These are phyloP conservation scores for Xanthoconium separans DNA, from an alignment of 1,284 basidiomycete species.

Conservation along the genomic window DNA sequence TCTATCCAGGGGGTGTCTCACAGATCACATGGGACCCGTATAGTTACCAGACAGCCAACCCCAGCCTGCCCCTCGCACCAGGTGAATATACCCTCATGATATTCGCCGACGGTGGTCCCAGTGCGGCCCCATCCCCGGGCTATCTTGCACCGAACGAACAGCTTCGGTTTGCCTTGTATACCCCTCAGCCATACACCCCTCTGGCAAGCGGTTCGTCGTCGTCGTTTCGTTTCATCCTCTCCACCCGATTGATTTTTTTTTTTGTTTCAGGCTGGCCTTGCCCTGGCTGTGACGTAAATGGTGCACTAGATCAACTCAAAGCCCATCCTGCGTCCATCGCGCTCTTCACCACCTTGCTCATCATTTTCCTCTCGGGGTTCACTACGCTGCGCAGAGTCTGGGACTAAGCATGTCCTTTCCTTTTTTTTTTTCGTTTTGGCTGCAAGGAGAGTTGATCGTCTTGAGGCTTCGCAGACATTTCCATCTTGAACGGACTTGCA, in stretches of 20 bases:
- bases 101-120: slow-evolving; percentile 75
- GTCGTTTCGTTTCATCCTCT: background rate
- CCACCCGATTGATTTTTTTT: slow-evolving; percentile 6
- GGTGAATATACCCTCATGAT: slow-evolving; percentile 78
- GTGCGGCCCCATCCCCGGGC: slow-evolving; percentile 59
- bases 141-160: slow-evolving; percentile 68
- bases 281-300: slow-evolving; percentile 52
- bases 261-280: slow-evolving; percentile 79
- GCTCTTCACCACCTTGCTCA: slow-evolving; percentile 63
- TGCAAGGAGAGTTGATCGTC: slow-evolving; percentile 6
- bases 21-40: slow-evolving; percentile 81
- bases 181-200: slow-evolving; percentile 75
- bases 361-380: slow-evolving; percentile 74
- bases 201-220: slow-evolving; percentile 57
- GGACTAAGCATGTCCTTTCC: slow-evolving; percentile 18
- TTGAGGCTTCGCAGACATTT: slow-evolving; percentile 25
- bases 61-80: slow-evolving; percentile 66
- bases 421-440: background rate
- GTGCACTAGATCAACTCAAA: slow-evolving; percentile 45
- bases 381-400: slow-evolving; percentile 31
- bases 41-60: slow-evolving; percentile 68
- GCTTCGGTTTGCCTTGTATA: slow-evolving; percentile 83
- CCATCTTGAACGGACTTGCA: slow-evolving; percentile 23
- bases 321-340: slow-evolving; percentile 67
- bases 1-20: slow-evolving; percentile 70